Base-by-base conservation (phyloP, 352 stramenopile genomes). In the Phytopythium ostracodes region DNA sequence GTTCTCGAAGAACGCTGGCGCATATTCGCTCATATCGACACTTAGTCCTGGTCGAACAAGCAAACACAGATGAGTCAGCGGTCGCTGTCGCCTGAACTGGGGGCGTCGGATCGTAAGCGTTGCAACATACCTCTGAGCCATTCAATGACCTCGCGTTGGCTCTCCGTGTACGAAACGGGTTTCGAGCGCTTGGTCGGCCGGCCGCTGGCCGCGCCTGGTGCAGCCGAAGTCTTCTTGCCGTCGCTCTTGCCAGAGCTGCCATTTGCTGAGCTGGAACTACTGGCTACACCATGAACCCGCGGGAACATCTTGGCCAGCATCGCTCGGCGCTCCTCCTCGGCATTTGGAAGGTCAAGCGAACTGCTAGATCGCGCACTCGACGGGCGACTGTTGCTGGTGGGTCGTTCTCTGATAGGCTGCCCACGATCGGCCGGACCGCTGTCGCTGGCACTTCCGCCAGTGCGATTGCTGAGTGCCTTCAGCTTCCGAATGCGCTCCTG, bases 21-120 rank as follows among this genome's bases (percentile, higher is more conserved):
- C 81, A 61, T 96, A 96, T 53, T 87, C 73, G 31, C 83, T 92
- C 87, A 96, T 96, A 60, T 94, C 83, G 9, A 91, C 81, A 18
- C 79, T 80, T 18, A 96, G 67, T 3, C 72, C 66, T 65, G 25
- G 4, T 54, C 47, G 24, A 68, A 40, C 4, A 25, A 40, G 29
- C 14, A 25, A 4, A 47, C 42, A 47, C 3, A 33, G 7, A 33
- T n/a, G n/a, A 25, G 42, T 47, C 18, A 47, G 42, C n/a, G n/a
- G n/a, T n/a, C n/a, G n/a, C n/a, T n/a, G n/a, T n/a, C n/a, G n/a
- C n/a, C n/a, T n/a, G n/a, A n/a, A n/a, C n/a, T n/a, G n/a, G n/a
- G n/a, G n/a, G n/a, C n/a, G n/a, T n/a, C n/a, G n/a, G n/a, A n/a
- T n/a, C n/a, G n/a, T n/a, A n/a, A n/a, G n/a, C n/a, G 29, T 33